phyloP scores from a whole-genome alignment of 768 basidiomycete species.

The Termitomyces sp. region DNA sequence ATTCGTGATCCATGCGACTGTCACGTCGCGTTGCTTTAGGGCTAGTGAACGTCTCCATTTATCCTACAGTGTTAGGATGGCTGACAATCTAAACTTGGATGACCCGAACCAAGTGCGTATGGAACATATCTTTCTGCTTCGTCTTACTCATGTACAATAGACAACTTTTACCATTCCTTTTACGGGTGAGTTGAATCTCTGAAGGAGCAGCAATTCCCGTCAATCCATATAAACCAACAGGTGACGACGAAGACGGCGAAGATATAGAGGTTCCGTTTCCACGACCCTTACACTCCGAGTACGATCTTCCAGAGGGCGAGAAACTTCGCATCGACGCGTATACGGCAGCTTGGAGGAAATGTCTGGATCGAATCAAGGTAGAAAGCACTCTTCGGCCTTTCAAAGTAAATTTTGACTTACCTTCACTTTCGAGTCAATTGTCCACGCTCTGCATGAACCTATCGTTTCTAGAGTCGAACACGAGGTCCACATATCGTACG shows the following conservation, averaged over 20 bases:
- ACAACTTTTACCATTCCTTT: conserved; percentile 15
- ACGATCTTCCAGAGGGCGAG: conserved; percentile 13
- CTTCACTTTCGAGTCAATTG: conserved; percentile 22
- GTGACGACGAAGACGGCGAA: conserved; percentile 3
- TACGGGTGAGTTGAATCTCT: conserved; percentile 1
- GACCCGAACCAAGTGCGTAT: conserved; percentile 5
- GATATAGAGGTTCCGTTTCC: neutral
- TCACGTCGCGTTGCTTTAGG: neutral
- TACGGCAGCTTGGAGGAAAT: conserved; percentile 51
- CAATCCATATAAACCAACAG: neutral
- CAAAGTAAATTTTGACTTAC: neutral
- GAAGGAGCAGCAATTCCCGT: neutral
- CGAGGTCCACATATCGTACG: conserved; percentile 38
- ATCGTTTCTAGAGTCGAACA: conserved; percentile 38
- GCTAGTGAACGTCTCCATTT: neutral
- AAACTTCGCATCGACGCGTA: conserved; percentile 46
- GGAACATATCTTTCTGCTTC: neutral
- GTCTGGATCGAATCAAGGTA: conserved; percentile 52
- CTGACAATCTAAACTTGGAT: neutral
- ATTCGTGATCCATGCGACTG: neutral
- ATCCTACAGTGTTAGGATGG: neutral
- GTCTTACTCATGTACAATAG: conserved; percentile 4
- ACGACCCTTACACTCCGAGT: neutral
- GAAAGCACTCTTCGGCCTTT: conserved; percentile 1
- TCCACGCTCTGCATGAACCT: conserved; percentile 41